Evolutionary conservation across 2,329 filamentous ascomycete species (phyloP).

Genomic region (Sporothrix dimorphospora): DNA sequence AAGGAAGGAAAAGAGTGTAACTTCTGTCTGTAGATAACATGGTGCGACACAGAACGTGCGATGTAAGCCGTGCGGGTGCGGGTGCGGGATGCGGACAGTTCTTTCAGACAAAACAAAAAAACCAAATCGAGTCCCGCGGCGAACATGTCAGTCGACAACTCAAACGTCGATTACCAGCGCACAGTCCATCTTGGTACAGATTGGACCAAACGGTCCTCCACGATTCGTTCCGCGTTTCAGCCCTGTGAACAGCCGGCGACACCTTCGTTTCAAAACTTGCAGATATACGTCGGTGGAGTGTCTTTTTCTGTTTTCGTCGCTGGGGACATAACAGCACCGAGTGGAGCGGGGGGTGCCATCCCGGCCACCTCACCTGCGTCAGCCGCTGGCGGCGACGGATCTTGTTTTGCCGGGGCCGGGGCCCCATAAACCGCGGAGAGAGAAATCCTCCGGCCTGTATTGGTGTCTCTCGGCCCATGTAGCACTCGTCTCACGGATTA

Average conservation of each 20-base stretch:
- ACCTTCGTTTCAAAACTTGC: conserved; percentile 7
- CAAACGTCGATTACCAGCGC: neutral
- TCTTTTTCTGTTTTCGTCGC: neutral
- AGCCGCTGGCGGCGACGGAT: neutral
- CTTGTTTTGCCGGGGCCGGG: neutral
- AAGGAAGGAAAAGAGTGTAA: too few relatives aligned
- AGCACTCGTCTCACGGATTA: neutral
- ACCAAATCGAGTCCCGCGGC: too few relatives aligned
- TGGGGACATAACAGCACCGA: neutral
- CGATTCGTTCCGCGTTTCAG: conserved; percentile 22
- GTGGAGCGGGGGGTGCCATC: neutral
- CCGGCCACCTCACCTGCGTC: neutral
- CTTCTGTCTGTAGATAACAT: neutral
- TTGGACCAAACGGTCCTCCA: neutral
- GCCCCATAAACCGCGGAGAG: neutral
- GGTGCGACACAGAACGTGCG: conserved; percentile 1
- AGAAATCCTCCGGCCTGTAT: neutral
- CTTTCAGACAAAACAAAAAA: neutral
- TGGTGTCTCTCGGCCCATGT: neutral
- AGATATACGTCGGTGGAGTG: neutral
- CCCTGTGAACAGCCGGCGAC: conserved; percentile 21
- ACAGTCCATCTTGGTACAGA: conserved; percentile 6
- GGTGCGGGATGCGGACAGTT: neutral
- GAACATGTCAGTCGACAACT: neutral
- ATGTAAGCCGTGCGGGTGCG: too few relatives aligned